phyloP scores from a whole-genome alignment of 1,139 yeast genomes.

The Suhomyces maxii region DNA sequence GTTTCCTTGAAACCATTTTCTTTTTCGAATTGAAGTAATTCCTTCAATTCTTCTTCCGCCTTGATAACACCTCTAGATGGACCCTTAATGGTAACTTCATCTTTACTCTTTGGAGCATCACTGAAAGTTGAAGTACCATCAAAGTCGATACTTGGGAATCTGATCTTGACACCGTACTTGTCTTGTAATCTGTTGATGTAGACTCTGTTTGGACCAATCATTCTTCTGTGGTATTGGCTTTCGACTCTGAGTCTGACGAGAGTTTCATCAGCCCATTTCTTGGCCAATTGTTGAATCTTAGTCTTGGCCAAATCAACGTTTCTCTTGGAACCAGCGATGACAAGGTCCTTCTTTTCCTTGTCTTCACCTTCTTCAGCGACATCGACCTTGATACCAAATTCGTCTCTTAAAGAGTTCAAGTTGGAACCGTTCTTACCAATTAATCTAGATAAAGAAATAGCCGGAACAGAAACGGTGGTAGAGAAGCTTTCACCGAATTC shows the following conservation, averaged over 20 bases:
- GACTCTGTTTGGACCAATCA: slow-evolving; percentile 83
- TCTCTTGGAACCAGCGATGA: slow-evolving; percentile 72
- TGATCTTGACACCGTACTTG: slow-evolving; percentile 79
- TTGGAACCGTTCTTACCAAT: slow-evolving; percentile 89
- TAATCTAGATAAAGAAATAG: slow-evolving; percentile 67
- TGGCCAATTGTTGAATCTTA: slow-evolving; percentile 58
- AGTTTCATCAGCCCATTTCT: slow-evolving; percentile 82
- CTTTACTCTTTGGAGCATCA: slow-evolving; percentile 45
- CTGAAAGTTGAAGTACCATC: slow-evolving; percentile 29
- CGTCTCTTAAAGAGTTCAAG: slow-evolving; percentile 68
- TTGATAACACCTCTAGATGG: slow-evolving; percentile 87
- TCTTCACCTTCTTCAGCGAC: slow-evolving; percentile 39
- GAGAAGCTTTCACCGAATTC: slow-evolving; percentile 59
- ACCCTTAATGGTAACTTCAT: slow-evolving; percentile 81
- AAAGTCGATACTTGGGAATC: slow-evolving; percentile 59
- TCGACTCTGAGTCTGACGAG: slow-evolving; percentile 69
- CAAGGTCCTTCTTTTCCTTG: slow-evolving; percentile 50
- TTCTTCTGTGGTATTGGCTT: slow-evolving; percentile 71
- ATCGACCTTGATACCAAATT: slow-evolving; percentile 77
- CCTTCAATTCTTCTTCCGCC: slow-evolving; percentile 84
- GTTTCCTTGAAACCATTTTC: slow-evolving; percentile 75
- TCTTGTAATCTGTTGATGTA: slow-evolving; percentile 86
- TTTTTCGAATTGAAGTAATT: slow-evolving; percentile 80
- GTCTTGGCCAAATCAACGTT: slow-evolving; percentile 76
- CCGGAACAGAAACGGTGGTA: slow-evolving; percentile 58